phyloP scores from a whole-genome alignment of 2,329 filamentous ascomycete species.

The Fusarium brachygibbosum region DNA sequence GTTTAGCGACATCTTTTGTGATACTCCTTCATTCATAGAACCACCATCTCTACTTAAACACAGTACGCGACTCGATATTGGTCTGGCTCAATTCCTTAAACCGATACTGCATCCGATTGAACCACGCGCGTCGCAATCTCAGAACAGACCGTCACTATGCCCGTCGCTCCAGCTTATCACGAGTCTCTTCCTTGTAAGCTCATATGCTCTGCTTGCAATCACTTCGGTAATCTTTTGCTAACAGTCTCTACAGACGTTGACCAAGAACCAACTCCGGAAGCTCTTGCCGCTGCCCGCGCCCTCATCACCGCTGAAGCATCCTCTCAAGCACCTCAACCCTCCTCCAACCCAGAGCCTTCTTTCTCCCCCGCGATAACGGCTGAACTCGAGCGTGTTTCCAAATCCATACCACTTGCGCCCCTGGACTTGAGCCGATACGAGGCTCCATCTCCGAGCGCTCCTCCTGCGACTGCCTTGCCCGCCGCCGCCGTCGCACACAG shows the following conservation, averaged over 20 bases:
- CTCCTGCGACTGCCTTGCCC: constrained; percentile 74
- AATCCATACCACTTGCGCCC: constrained; percentile 57
- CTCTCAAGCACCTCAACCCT: constrained; percentile 63
- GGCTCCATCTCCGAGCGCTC: constrained; percentile 58
- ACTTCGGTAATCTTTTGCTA: constrained; percentile 23
- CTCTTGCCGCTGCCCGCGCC: constrained; percentile 75
- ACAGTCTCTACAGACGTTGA: constrained; percentile 78
- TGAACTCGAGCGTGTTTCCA: constrained; percentile 77
- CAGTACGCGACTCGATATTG: background rate
- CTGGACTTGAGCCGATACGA: constrained; percentile 87
- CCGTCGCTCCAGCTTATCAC: constrained; percentile 64
- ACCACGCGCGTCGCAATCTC: constrained; percentile 14
- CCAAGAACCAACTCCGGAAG: constrained; percentile 71
- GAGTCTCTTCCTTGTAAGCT: constrained; percentile 84
- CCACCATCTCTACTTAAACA: background rate
- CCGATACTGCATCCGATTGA: background rate
- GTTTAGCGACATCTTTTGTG: background rate
- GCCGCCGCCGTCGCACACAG: constrained; percentile 63
- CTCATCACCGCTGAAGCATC: constrained; percentile 77
- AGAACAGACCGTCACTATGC: constrained; percentile 42
- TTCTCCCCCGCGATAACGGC: constrained; percentile 76
- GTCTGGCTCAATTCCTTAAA: no score
- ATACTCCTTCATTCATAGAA: background rate
- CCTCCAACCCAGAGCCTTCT: constrained; percentile 62
- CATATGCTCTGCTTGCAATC: constrained; percentile 5